Percentiles rank a stretch among this genome's conserved stretches.
Conservation (phyloP, 2,329 filamentous ascomycete species). For the Microcera coccophila region DNA sequence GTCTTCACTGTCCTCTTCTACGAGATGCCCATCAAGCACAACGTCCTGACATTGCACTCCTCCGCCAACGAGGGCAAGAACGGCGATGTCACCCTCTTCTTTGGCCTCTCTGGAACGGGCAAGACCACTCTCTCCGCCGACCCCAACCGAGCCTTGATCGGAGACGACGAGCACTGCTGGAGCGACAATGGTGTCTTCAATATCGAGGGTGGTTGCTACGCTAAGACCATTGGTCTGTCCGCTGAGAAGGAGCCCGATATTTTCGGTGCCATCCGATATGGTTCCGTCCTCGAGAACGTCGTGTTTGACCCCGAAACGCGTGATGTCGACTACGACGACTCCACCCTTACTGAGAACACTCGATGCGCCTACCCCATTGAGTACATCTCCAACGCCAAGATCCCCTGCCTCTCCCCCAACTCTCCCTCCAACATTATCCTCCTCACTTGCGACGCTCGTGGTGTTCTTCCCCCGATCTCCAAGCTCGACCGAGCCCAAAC, state of each 20-base stretch:
- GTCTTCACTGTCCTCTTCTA: constrained; percentile 99
- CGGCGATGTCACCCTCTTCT: constrained; percentile 98
- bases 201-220: constrained; percentile 99
- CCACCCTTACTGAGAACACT: constrained; percentile 95
- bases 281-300: constrained; percentile 96
- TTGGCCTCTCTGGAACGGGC: constrained; percentile 95
- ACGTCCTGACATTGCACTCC: constrained; percentile 95
- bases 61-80: constrained; percentile 95
- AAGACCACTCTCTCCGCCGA: constrained; percentile 98
- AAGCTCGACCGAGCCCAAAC: constrained; percentile 93
- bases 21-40: constrained; percentile 99
- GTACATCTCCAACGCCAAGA: constrained; percentile 98
- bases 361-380: constrained; percentile 98
- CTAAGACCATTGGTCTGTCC: constrained; percentile 96
- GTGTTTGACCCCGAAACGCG: constrained; percentile 91
- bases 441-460: constrained; percentile 94
- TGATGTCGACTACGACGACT: constrained; percentile 91
- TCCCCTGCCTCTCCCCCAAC: constrained; percentile 81
- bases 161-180: constrained; percentile 99
- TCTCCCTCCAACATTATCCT: constrained; percentile 98
- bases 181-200: constrained; percentile 96
- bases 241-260: constrained; percentile 99
- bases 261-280: constrained; percentile 90
- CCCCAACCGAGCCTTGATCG: constrained; percentile 91
- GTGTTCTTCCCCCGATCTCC: constrained; percentile 95